Evolutionary conservation across 2,329 filamentous ascomycete genomes (phyloP), one percentile per base, ranked within the genome.

Genomic region (Coniochaeta ligniaria): DNA sequence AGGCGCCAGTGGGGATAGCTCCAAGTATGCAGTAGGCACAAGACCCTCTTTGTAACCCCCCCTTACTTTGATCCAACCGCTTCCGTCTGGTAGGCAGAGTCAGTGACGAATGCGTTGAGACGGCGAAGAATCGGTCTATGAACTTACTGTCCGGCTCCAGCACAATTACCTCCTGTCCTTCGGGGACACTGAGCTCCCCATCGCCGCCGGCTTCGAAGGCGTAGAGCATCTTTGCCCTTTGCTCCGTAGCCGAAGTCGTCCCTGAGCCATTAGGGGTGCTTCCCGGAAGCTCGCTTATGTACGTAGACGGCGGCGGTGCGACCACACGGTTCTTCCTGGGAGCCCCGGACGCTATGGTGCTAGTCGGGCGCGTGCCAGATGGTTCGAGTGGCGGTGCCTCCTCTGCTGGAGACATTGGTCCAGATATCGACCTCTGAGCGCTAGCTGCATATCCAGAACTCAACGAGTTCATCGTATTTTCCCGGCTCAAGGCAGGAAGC

Each of bases 1-100:
- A 8, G 78, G 73, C 17, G 75, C 71, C 36, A 77, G 66, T 2
- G 84, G 75, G 28, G 81, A 75, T 11, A 88, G 72, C 68, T 98
- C 93, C 52, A 96, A 80, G 72, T 99, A 99, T 6, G 87, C 83
- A 6, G 92, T 84, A 1, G 95, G 95, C 0, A 99, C 93, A 28
- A 98, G 82, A 41, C 95, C 95, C 75, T 94, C 88, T 66, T 87
- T 86, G 66, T 83, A 83, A 20, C 89, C 89, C 36, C 83, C 82
- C 58, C 90, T 88, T 62, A 99, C 86, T 73, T 90, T 94, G 67
- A 92, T 84, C 95, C 95, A 99, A 47, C 95, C 95, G 45, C 89
- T 87, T 62, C 94, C 94, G 74, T 96, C 94, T 96, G 47, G 67
- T 26, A 33, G 57, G 57, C 31, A 26, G 28, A 50, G 59, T 63